These are phyloP conservation scores for Phytophthora pisi DNA, from an alignment of 352 stramenopile genomes.

Conservation along the genomic window DNA sequence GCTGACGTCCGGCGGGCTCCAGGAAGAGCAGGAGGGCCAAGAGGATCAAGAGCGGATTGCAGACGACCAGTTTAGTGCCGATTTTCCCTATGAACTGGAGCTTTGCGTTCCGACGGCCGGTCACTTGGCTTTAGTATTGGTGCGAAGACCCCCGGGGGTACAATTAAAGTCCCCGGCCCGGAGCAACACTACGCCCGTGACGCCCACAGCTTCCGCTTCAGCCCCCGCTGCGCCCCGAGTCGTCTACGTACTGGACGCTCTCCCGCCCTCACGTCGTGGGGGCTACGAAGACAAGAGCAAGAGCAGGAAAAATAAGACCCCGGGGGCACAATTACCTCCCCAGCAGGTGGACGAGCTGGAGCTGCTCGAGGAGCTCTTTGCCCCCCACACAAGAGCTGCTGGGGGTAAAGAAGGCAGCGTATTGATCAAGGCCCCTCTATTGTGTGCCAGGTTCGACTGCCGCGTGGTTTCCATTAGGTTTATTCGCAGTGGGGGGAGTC, in stretches of 20 bases:
- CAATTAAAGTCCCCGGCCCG: constrained; percentile 14
- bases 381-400: constrained; percentile 34
- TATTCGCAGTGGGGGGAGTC: constrained; percentile 33
- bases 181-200: constrained; percentile 14
- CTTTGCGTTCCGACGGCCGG: constrained; percentile 58
- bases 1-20: constrained; percentile 11
- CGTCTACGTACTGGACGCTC: constrained; percentile 77
- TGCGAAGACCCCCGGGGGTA: constrained; percentile 27
- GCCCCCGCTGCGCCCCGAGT: constrained; percentile 41
- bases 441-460: constrained; percentile 80
- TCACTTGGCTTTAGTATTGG: constrained; percentile 65
- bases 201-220: neutral
- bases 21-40: constrained; percentile 5
- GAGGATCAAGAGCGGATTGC: neutral
- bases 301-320: constrained; percentile 37
- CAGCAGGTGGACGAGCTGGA: constrained; percentile 72
- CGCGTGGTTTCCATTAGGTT: constrained; percentile 71
- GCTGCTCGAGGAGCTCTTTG: constrained; percentile 77
- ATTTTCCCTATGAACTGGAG: constrained; percentile 55
- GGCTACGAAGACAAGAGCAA: constrained; percentile 15
- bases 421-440: constrained; percentile 66
- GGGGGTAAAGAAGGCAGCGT: constrained; percentile 68
- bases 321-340: constrained; percentile 25
- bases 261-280: constrained; percentile 45
- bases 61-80: constrained; percentile 10